These are phyloP conservation scores for Graphium sp. DNA, from an alignment of 2,329 filamentous ascomycete species.

Conservation along the genomic window DNA sequence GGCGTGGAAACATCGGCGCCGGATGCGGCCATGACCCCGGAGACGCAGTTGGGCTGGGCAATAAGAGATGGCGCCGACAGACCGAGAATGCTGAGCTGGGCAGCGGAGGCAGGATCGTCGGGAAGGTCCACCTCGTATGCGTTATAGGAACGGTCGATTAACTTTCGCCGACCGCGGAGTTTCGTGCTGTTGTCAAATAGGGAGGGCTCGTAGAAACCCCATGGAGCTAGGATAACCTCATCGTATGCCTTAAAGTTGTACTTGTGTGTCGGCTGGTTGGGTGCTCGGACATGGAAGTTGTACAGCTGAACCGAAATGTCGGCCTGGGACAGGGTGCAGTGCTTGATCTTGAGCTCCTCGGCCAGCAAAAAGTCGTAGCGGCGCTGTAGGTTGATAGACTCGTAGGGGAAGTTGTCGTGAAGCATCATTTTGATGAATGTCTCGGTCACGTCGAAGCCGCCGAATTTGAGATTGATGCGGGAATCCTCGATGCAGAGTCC, in stretches of 20 bases:
- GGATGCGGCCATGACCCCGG: constrained; percentile 23
- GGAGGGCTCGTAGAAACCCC: constrained; percentile 82
- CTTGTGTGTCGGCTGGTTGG: constrained; percentile 77
- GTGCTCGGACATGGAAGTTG: constrained; percentile 80
- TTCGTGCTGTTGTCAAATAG: constrained; percentile 78
- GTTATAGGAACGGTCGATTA: constrained; percentile 80
- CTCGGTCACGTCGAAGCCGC: constrained; percentile 83
- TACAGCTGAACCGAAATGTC: constrained; percentile 78
- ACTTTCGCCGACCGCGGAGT: constrained; percentile 58
- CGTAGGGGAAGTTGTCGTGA: constrained; percentile 87
- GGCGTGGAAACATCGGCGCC: constrained; percentile 39
- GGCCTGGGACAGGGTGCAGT: constrained; percentile 79
- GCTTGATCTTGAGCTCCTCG: constrained; percentile 88
- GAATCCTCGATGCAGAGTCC: constrained; percentile 92
- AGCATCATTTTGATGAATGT: constrained; percentile 97
- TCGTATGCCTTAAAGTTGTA: constrained; percentile 97
- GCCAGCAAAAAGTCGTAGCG: constrained; percentile 87
- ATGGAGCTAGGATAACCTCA: constrained; percentile 81
- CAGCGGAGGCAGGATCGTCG: constrained; percentile 76
- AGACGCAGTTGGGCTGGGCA: constrained; percentile 20
- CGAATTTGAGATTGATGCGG: constrained; percentile 85
- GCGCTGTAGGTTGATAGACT: constrained; percentile 78
- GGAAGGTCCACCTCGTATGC: constrained; percentile 76
- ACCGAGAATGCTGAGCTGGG: constrained; percentile 54
- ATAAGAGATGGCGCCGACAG: constrained; percentile 42